phyloP scores from a whole-genome alignment of 148 eudicot genomes.

The Persicaria tinctoria region DNA sequence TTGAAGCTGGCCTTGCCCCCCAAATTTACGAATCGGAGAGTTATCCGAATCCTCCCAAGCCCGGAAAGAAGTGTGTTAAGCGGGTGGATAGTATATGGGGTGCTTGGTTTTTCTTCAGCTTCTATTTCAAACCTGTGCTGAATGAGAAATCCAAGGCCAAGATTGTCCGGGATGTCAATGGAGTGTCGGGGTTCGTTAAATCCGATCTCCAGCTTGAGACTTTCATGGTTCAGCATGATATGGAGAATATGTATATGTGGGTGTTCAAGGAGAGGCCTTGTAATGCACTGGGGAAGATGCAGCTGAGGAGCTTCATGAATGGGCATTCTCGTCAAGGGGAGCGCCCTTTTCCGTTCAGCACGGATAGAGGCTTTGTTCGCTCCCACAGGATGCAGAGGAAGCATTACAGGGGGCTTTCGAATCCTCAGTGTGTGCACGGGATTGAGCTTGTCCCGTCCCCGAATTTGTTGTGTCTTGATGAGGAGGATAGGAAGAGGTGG shows the following conservation, averaged over 20 bases:
- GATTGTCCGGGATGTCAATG: slow-evolving; percentile 43
- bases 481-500: slow-evolving; percentile 75
- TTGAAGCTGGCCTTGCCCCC: slow-evolving; percentile 64
- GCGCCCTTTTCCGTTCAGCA: slow-evolving; percentile 62
- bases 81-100: slow-evolving; percentile 78
- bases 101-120: slow-evolving; percentile 88
- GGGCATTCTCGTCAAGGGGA: slow-evolving; percentile 82
- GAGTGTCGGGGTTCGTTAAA: slow-evolving; percentile 66
- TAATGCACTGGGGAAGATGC: slow-evolving; percentile 85
- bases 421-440: slow-evolving; percentile 72
- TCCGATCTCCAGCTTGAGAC: slow-evolving; percentile 61
- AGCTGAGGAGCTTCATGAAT: slow-evolving; percentile 80
- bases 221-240: slow-evolving; percentile 84
- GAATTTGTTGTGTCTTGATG: slow-evolving; percentile 43
- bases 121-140: slow-evolving; percentile 65
- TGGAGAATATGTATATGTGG: slow-evolving; percentile 96
- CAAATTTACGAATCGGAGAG: slow-evolving; percentile 51
- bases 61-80: slow-evolving; percentile 58
- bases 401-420: slow-evolving; percentile 75
- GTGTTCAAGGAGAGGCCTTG: slow-evolving; percentile 70
- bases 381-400: slow-evolving; percentile 85
- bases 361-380: slow-evolving; percentile 75
- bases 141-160: slow-evolving; percentile 53
- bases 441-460: slow-evolving; percentile 60
- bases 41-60: slow-evolving; percentile 41